Evolutionary conservation across 805 yeast genomes (phyloP), one percentile per base, ranked within the genome.

Genomic region (Nakazawaea populi): DNA sequence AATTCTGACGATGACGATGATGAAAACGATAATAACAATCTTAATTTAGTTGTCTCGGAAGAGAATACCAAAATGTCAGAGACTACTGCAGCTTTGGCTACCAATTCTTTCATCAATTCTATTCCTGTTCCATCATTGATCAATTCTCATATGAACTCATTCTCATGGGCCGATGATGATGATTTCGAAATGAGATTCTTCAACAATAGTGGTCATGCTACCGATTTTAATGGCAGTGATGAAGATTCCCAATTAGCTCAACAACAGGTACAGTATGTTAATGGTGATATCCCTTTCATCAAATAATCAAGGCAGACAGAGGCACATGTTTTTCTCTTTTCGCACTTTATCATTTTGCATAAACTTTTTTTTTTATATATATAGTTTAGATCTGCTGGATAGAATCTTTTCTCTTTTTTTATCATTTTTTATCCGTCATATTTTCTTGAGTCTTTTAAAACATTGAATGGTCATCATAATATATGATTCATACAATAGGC

Each of bases 121-220:
- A 38, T 28, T 18, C 30, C 42, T 31, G 41, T 44, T 41, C 51
- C 51, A 11, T 48, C 51, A 11, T 48, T 48, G 46, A 38, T 42
- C 38, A 10, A 42, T 18, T 42, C 46, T 35, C 24, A 47, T 35
- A 46, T 28, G 44, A 36, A 28, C n/a, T 24, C 50, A 28, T 48
- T 48, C 32, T 48, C 51, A 28, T 48, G 51, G 51, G 51, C 51
- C 11, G 51, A 48, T 42, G 51, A 48, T n/a, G 47, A 42, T 11
- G 42, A 32, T n/a, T 45, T 30, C 14, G 44, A 46, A 44, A 14
- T 34, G 40, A 34, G 32, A 34, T 44, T 44, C 12, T 40, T 27
- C 8, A 40, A 28, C 10, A n/a, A 24, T 40, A 9, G 24, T 18
- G 24, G 24, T 18, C 24, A 18, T 18, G 24, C 24, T 18, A 18